Conservation (phyloP, 139 green algal genomes). For the Chlorella sp. region DNA sequence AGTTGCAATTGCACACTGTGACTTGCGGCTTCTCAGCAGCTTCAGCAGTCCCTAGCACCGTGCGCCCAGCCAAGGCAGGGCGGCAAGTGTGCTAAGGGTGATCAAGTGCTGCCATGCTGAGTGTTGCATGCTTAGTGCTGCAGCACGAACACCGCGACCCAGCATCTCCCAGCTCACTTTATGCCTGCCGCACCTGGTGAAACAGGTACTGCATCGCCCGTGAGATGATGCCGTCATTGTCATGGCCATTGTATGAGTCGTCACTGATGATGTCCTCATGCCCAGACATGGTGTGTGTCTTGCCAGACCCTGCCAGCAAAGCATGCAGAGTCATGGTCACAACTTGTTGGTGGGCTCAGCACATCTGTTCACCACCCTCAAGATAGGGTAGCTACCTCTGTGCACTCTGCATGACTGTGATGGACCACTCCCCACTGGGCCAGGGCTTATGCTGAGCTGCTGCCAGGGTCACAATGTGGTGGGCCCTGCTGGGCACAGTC, state of each 20-base stretch:
- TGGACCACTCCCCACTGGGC: background rate
- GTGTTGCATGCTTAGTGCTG: too few relatives aligned
- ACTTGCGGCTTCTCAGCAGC: too few relatives aligned
- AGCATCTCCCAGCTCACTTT: too few relatives aligned
- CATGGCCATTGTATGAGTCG: constrained; percentile 47
- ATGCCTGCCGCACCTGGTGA: constrained; percentile 32
- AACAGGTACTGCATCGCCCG: constrained; percentile 64
- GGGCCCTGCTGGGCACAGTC: too few relatives aligned
- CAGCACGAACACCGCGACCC: too few relatives aligned
- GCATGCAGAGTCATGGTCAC: background rate
- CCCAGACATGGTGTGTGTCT: constrained; percentile 67
- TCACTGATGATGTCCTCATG: constrained; percentile 43
- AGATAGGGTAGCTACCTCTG: background rate
- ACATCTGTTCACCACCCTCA: background rate
- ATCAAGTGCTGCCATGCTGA: too few relatives aligned
- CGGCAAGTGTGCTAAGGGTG: too few relatives aligned
- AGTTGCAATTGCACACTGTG: too few relatives aligned
- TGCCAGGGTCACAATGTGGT: too few relatives aligned
- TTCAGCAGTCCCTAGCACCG: too few relatives aligned
- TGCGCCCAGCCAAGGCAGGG: too few relatives aligned
- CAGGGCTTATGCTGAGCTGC: background rate
- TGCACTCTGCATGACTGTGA: background rate
- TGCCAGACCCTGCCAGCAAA: constrained; percentile 39
- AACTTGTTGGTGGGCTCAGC: background rate
- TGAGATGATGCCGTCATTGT: constrained; percentile 67